Evolutionary conservation across 768 basidiomycete genomes (phyloP).

Genomic region (Boletus subparvulus): DNA sequence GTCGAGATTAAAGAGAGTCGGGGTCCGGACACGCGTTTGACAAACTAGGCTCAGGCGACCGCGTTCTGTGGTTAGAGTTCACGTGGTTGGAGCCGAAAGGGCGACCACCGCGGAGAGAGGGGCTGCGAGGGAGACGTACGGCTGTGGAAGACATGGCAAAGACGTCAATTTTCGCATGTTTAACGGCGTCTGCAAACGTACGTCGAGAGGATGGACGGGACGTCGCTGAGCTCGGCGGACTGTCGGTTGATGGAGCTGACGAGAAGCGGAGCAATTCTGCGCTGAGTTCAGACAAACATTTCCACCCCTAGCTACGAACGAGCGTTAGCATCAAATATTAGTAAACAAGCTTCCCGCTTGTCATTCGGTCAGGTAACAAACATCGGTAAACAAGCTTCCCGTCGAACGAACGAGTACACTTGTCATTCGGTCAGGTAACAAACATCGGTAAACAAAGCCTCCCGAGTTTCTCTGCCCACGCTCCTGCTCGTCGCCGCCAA

Average conservation of each 20-base stretch:
- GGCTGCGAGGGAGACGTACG: slow-evolving; percentile 5
- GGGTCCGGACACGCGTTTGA: slow-evolving; percentile 37
- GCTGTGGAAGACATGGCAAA: slow-evolving; percentile 24
- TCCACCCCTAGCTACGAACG: too few species aligned
- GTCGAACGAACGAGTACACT: too few species aligned
- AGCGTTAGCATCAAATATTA: too few species aligned
- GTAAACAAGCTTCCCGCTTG: too few species aligned
- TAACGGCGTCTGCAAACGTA: slow-evolving; percentile 26
- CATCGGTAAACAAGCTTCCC: background rate
- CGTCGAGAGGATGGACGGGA: slow-evolving; percentile 20
- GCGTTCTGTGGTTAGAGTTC: slow-evolving; percentile 31
- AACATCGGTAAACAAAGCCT: slow-evolving; percentile 20
- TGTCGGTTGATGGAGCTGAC: slow-evolving; percentile 19
- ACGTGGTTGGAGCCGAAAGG: slow-evolving; percentile 38
- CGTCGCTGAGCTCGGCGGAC: slow-evolving; percentile 40
- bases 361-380: too few species aligned
- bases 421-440: too few species aligned
- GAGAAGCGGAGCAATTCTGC: background rate
- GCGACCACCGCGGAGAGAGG: slow-evolving; percentile 14
- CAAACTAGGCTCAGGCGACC: slow-evolving; percentile 34
- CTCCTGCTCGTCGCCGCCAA: slow-evolving; percentile 34
- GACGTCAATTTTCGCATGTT: slow-evolving; percentile 25
- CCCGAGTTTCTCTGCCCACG: slow-evolving; percentile 30
- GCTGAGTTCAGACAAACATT: slow-evolving; percentile 27
- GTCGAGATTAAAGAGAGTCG: slow-evolving; percentile 34